A percentile compares a stretch with the other conserved stretches of the same genome.
Evolutionary conservation across 2,329 filamentous ascomycete species (phyloP).

Genomic region (Lasiodiplodia citricola): DNA sequence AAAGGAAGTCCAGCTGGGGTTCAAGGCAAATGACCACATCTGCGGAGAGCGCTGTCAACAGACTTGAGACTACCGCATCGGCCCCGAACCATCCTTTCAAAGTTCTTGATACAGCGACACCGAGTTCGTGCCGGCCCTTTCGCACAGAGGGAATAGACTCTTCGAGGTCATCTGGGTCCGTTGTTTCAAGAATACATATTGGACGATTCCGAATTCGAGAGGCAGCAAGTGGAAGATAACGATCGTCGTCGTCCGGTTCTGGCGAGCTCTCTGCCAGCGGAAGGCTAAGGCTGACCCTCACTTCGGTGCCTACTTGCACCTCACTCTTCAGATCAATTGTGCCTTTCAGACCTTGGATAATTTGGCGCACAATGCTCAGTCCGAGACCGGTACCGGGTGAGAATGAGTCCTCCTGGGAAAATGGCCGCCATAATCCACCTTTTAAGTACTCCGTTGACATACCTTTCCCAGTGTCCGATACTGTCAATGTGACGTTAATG

Average conservation of each 20-base stretch:
- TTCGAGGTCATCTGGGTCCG: neutral
- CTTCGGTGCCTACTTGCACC: constrained; percentile 27
- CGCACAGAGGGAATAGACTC: neutral
- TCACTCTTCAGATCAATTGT: constrained; percentile 27
- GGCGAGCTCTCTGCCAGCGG: neutral
- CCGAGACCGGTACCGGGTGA: constrained; percentile 30
- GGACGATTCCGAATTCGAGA: constrained; percentile 28
- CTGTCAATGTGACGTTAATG: constrained; percentile 28
- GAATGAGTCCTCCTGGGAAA: constrained; percentile 30
- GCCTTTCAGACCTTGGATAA: constrained; percentile 26
- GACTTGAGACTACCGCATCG: constrained; percentile 2
- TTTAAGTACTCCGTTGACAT: constrained; percentile 28
- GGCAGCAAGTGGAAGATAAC: neutral
- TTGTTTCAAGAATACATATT: constrained; percentile 37
- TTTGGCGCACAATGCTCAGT: constrained; percentile 29
- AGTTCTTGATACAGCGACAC: constrained; percentile 32
- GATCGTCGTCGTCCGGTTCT: neutral
- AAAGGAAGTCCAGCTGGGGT: constrained; percentile 39
- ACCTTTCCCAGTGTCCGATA: constrained; percentile 30
- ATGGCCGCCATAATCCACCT: constrained; percentile 27
- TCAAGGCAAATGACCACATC: constrained; percentile 43
- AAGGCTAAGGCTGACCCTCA: constrained; percentile 24
- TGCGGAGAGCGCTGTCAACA: constrained; percentile 22
- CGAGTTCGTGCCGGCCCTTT: constrained; percentile 27
- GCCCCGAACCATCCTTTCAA: constrained; percentile 29